A percentile compares a stretch with the other conserved stretches of the same genome.
These are phyloP conservation scores for Aspergillus wentii DNA, from an alignment of 495 filamentous ascomycete genomes.

Conservation along the genomic window DNA sequence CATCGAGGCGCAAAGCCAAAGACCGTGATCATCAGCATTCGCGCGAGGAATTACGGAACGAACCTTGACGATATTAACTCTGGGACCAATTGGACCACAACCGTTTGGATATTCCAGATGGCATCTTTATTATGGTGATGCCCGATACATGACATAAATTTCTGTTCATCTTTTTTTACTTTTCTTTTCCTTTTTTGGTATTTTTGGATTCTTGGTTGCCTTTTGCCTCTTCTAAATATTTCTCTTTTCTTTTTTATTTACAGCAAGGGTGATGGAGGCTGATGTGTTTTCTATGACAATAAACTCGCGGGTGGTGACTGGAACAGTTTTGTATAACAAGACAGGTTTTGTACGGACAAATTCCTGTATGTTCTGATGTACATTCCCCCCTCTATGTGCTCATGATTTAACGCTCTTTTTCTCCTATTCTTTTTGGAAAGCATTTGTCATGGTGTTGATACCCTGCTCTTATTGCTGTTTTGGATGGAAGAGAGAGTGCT, in stretches of 20 bases:
- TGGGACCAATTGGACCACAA: no score
- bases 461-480: constrained; percentile 30
- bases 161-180: constrained; percentile 4
- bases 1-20: constrained; percentile 40
- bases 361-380: constrained; percentile 18
- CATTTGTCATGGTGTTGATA: constrained; percentile 50
- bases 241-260: not conserved
- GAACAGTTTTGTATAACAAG: constrained; percentile 19
- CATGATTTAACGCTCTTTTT: constrained; percentile 3
- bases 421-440: constrained; percentile 19
- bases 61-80: constrained; percentile 24
- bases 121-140: not conserved
- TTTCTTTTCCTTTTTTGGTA: constrained; percentile 4
- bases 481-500: constrained; percentile 9
- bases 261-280: not conserved
- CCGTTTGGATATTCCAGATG: no score
- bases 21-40: constrained; percentile 39
- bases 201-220: no score
- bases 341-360: constrained; percentile 5
- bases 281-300: constrained; percentile 1
- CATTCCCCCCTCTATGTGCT: constrained; percentile 17
- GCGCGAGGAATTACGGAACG: constrained; percentile 35
- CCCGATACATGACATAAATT: not conserved
- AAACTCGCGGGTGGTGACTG: constrained; percentile 2
- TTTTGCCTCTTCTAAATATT: not conserved